A percentile compares a stretch with the other conserved stretches of the same genome.
phyloP scores from a whole-genome alignment of 768 basidiomycete genomes.

The Mycena amicta region DNA sequence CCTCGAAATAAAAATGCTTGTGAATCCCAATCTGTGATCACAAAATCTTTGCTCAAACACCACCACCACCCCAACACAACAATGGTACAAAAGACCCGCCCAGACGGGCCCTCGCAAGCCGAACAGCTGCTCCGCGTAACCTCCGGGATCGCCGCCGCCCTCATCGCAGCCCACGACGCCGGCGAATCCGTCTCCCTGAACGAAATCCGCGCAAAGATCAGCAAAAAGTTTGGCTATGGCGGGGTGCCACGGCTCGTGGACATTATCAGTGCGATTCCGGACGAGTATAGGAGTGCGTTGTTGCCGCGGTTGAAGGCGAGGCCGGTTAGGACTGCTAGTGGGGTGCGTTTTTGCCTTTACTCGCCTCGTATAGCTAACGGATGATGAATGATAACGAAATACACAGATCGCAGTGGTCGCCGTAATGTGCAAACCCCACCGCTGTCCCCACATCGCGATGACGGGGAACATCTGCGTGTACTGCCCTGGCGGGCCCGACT shows the following conservation, averaged over 20 bases:
- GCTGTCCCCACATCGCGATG: constrained; percentile 99
- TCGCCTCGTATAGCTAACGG: no score
- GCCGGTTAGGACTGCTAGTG: constrained; percentile 95
- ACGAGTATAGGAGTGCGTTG: constrained; percentile 92
- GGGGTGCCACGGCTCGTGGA: constrained; percentile 94
- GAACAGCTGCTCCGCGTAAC: constrained; percentile 89
- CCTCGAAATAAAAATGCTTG: neutral
- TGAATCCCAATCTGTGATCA: no score
- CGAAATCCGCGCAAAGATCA: constrained; percentile 80
- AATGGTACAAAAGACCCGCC: constrained; percentile 28
- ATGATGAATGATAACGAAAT: no score
- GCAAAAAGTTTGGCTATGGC: constrained; percentile 86
- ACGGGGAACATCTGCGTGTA: constrained; percentile 99
- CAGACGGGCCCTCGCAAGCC: constrained; percentile 77
- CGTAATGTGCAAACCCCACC: constrained; percentile 99
- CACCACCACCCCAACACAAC: neutral
- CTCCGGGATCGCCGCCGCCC: constrained; percentile 91
- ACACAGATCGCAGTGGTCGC: constrained; percentile 99
- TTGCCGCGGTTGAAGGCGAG: constrained; percentile 89
- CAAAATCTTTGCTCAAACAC: neutral
- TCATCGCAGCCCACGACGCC: constrained; percentile 85
- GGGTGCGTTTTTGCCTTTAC: constrained; percentile 56
- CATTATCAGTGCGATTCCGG: constrained; percentile 97
- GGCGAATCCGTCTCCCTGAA: constrained; percentile 84
- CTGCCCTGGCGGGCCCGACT: constrained; percentile 98